phyloP scores from a whole-genome alignment of 208 protist species.

The Trypanosoma platydactyli region DNA sequence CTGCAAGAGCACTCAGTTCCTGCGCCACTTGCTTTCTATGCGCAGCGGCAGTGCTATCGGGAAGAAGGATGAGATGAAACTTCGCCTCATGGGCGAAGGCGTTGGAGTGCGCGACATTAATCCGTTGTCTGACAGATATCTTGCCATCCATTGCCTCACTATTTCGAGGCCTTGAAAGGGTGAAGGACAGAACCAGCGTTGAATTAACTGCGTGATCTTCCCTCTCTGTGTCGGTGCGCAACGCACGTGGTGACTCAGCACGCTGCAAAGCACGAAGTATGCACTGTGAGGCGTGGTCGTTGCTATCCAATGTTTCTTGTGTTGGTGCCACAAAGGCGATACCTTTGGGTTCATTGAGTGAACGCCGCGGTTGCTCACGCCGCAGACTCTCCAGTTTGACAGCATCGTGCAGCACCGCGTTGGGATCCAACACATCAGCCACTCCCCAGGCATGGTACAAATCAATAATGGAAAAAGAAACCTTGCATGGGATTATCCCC shows the following conservation, averaged over 20 bases:
- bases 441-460: constrained; percentile 46
- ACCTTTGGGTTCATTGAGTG: constrained; percentile 25
- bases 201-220: constrained; percentile 25
- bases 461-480: constrained; percentile 47
- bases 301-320: background rate
- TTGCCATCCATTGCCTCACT: background rate
- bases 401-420: constrained; percentile 22
- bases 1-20: constrained; percentile 22
- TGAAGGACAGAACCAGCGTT: constrained; percentile 29
- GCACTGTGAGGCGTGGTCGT: background rate
- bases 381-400: constrained; percentile 4
- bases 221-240: constrained; percentile 21
- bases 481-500: background rate
- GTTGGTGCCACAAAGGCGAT: constrained; percentile 18
- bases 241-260: constrained; percentile 17
- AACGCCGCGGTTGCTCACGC: constrained; percentile 8
- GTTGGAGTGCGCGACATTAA: background rate
- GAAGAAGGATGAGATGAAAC: constrained; percentile 28
- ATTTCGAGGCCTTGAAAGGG: background rate
- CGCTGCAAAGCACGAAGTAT: constrained; percentile 22
- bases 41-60: constrained; percentile 22
- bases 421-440: constrained; percentile 37
- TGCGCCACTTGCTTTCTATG: constrained; percentile 21
- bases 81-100: constrained; percentile 4
- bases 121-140: background rate